Conservation (phyloP, 1,284 basidiomycete genomes). For the Farysia itapuensis region DNA sequence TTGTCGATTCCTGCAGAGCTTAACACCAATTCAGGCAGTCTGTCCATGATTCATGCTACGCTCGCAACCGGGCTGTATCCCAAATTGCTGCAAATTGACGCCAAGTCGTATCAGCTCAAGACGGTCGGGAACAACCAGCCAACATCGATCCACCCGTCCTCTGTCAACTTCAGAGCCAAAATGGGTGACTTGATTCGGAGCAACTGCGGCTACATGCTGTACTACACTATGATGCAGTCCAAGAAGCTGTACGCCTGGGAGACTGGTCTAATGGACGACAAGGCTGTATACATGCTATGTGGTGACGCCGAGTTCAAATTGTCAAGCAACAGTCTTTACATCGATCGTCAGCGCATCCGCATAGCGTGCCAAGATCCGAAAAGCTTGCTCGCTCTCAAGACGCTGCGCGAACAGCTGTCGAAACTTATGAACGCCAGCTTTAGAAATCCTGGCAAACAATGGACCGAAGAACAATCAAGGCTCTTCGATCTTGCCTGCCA, state of each 20-base stretch:
- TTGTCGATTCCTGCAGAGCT: slow-evolving; percentile 70
- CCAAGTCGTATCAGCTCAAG: slow-evolving; percentile 66
- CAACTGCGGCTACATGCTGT: slow-evolving; percentile 39
- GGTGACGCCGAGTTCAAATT: slow-evolving; percentile 91
- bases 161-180: slow-evolving; percentile 47
- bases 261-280: slow-evolving; percentile 82
- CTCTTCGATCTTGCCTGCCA: slow-evolving; percentile 68
- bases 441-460: slow-evolving; percentile 65
- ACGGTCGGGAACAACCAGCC: slow-evolving; percentile 86
- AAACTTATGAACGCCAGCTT: slow-evolving; percentile 67
- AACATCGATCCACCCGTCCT: slow-evolving; percentile 83
- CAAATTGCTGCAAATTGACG: slow-evolving; percentile 78
- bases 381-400: slow-evolving; percentile 76
- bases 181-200: slow-evolving; percentile 23
- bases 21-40: slow-evolving; percentile 70
- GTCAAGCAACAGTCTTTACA: slow-evolving; percentile 70
- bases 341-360: slow-evolving; percentile 85
- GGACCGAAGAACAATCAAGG: slow-evolving; percentile 67
- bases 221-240: slow-evolving; percentile 70
- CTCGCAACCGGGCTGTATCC: slow-evolving; percentile 87
- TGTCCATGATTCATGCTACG: slow-evolving; percentile 75
- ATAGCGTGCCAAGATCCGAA: slow-evolving; percentile 68
- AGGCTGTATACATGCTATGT: slow-evolving; percentile 79
- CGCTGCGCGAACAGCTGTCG: slow-evolving; percentile 72
- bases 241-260: slow-evolving; percentile 95